These are phyloP conservation scores for Paramecium pentaurelia DNA, from an alignment of 73 alveolate genomes.

Conservation along the genomic window DNA sequence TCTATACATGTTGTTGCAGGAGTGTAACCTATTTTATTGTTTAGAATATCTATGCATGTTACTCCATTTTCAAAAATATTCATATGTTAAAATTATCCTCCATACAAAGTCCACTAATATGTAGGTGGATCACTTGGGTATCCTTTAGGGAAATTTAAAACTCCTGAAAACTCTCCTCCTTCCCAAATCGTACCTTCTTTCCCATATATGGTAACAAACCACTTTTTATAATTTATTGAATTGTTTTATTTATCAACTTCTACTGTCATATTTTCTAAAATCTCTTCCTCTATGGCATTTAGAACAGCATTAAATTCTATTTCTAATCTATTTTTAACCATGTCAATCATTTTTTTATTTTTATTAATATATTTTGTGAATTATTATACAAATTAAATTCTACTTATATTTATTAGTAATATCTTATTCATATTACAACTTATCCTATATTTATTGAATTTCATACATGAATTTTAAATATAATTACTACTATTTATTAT, in stretches of 20 bases:
- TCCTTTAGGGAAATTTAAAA: background rate
- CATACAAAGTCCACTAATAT: background rate
- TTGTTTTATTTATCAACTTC: background rate
- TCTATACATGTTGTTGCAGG: background rate
- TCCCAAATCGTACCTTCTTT: conserved; percentile 34
- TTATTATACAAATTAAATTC: background rate
- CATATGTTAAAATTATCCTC: conserved; percentile 15
- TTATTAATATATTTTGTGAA: too few relatives aligned
- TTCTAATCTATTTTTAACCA: background rate
- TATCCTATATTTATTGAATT: too few relatives aligned
- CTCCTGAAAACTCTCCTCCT: conserved; percentile 5
- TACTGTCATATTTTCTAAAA: background rate
- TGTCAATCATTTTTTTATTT: background rate
- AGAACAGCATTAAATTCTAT: background rate
- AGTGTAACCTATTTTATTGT: background rate
- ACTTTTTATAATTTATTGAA: background rate
- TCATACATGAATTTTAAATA: too few relatives aligned
- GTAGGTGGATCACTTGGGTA: conserved; percentile 11
- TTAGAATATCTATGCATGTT: conserved; percentile 15
- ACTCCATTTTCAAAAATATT: background rate
- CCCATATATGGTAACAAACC: background rate
- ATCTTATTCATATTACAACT: background rate
- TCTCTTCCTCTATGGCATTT: background rate
- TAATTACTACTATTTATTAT: too few relatives aligned
- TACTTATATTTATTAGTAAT: background rate